Base-by-base conservation (phyloP, 805 yeast genomes). In the Candida arabinofermentans region DNA sequence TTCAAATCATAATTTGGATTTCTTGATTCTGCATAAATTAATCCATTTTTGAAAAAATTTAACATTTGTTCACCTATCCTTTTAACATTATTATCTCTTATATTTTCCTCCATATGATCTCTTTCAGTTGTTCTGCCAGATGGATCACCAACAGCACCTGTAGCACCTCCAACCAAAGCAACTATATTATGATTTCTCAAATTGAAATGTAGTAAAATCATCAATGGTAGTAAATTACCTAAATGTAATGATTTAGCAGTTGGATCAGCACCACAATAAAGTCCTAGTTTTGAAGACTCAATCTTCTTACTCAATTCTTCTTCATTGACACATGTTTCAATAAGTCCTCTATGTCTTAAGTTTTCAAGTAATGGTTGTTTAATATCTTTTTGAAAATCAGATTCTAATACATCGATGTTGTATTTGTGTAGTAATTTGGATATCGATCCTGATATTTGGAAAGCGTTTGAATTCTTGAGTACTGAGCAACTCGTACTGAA, bases 221-320 rank as follows among this genome's bases (percentile, higher is more conserved):
- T 78, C 48, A 93, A 64, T 0, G 99, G 99, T 24, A 93, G 68
- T 39, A 93, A 65, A 54, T 93, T 93, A 3, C 99, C 99, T 50
- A 93, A 64, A 64, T 93, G 99, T 13, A 93, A 67, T 0, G 97
- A 89, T 36, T 59, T 69, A 1, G 98, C 98, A 0, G 96, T 82
- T 1, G 99, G 99, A 58, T 93, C 99, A 0, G 96, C 97, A 9
- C 99, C 99, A 61, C 96, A 83, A 62, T 91, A 91, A 7, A 88
- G 62, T 8, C 81, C 79, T 10, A 85, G 53, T 49, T 69, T 72
- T 27, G 62, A 50, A 8, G 54, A 38, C 6, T 49, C 49, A 6
- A 53, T 47, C n/a, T 50, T 55, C 14, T 43, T 47, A 3, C 52
- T 40, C 3, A 64, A 36, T 18, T 50, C 46, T 0, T 57, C 61